These are phyloP conservation scores for Coemansia sp. DNA, from an alignment of 192 early-diverging fungal species.

Conservation along the genomic window DNA sequence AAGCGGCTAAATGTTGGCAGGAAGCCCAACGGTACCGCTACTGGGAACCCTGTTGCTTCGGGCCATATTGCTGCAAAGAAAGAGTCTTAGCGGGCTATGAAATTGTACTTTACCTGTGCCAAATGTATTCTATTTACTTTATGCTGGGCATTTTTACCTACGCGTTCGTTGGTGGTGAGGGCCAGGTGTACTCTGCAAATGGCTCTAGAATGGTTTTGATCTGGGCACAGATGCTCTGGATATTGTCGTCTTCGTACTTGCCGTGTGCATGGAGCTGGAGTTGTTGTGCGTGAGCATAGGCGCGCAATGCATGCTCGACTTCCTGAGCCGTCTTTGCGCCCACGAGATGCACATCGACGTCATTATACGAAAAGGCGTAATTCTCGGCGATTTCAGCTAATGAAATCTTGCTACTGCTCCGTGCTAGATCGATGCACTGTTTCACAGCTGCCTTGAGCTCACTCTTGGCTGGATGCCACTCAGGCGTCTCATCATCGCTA, in stretches of 20 bases:
- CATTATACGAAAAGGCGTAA: slow-evolving; percentile 29
- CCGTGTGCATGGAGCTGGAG: slow-evolving; percentile 11
- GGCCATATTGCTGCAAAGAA: not conserved
- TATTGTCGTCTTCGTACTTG: slow-evolving; percentile 9
- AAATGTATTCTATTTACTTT: not conserved
- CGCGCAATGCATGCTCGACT: slow-evolving; percentile 26
- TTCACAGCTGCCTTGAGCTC: slow-evolving; percentile 54
- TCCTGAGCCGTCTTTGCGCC: slow-evolving; percentile 35
- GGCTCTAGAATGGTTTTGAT: slow-evolving; percentile 25
- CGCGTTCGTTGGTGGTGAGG: slow-evolving; percentile 34
- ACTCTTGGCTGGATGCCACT: slow-evolving; percentile 69
- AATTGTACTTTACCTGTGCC: not conserved
- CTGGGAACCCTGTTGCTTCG: not conserved
- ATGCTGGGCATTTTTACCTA: not conserved
- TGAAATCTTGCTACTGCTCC: slow-evolving; percentile 10
- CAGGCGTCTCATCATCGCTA: slow-evolving; percentile 49
- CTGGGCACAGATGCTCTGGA: slow-evolving; percentile 11
- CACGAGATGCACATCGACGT: slow-evolving; percentile 36
- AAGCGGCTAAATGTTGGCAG: slow-evolving; percentile 8
- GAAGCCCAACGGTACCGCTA: not conserved
- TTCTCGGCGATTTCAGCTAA: slow-evolving; percentile 59
- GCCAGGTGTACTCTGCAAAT: slow-evolving; percentile 45
- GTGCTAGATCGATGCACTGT: slow-evolving; percentile 49
- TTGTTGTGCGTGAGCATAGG: slow-evolving; percentile 9
- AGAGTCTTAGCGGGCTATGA: not conserved